Base-by-base conservation (phyloP, 1,284 basidiomycete genomes). In the Austroboletus novae-zelandiae region DNA sequence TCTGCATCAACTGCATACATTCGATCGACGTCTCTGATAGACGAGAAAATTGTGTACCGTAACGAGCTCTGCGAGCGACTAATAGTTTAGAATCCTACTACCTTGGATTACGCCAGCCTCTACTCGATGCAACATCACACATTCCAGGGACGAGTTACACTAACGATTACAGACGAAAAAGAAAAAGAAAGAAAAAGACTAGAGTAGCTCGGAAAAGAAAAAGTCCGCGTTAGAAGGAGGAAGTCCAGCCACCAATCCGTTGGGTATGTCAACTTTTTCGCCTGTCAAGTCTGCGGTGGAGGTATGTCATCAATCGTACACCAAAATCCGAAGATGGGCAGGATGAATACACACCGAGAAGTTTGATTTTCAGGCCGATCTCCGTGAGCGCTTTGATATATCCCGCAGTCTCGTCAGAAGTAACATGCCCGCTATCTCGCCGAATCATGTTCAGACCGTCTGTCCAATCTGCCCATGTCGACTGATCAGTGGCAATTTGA, bases 381-480 rank as follows among this genome's bases (percentile, higher is more conserved):
- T 98, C 94, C 13, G 94, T 96, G 61, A 98, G 74, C 13, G 84
- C 83, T 60, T 89, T 80, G 7, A 95, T 87, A 62, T 92, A 93
- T 40, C 85, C 86, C 32, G 87, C 86, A 4, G 92, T 92, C 69
- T 95, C 91, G 58, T 86, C 81, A 14, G 90, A 93, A 14, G 84
- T 74, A 58, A 93, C 89, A 60, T 92, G 87, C 15, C 86, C 88
- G 13, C 86, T 83, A 61, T 91, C 88, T 47, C 84, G 75, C 41
- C 88, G 75, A 42, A 96, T 74, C 80, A 96, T 91, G 61, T 93
- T 91, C 65, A 98, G 71, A 3, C 94, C 95, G 67, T 98, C 95
- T 1, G 91, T 91, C 95, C 95, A 98, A 71, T 98, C 95, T 20
- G 92, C 90, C 80, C 91, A 94, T 41, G 91, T 78, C 17, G 88